Percentiles rank a stretch among this genome's conserved stretches.
phyloP scores from a whole-genome alignment of 2,329 filamentous ascomycete species.

The Phoma sp. region DNA sequence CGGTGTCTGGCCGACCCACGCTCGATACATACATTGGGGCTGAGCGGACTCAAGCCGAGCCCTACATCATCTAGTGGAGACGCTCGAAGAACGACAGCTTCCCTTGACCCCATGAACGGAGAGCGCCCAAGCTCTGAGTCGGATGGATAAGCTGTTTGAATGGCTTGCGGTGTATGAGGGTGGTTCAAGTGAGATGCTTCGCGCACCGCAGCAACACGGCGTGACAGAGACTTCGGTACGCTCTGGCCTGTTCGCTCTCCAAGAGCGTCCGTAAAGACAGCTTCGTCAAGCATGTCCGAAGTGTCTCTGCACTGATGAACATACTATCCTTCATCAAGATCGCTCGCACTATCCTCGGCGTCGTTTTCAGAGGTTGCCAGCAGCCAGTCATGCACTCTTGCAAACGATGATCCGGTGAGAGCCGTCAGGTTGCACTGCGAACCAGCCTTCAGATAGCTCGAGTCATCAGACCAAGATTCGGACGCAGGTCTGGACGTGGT shows the following conservation, averaged over 20 bases:
- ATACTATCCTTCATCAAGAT: neutral
- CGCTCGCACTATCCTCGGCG: neutral
- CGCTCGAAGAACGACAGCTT: neutral
- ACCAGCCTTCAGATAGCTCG: conserved; percentile 26
- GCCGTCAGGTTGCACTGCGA: neutral
- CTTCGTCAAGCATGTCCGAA: neutral
- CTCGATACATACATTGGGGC: conserved; percentile 40
- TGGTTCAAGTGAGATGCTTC: neutral
- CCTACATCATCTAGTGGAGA: neutral
- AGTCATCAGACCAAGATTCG: conserved; percentile 39
- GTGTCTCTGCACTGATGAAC: neutral
- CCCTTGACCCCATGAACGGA: neutral
- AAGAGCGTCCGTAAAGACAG: neutral
- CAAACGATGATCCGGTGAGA: conserved; percentile 3
- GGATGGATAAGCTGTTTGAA: neutral
- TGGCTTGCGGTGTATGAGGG: neutral
- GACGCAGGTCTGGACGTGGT: conserved; percentile 11
- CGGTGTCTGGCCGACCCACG: conserved; percentile 34
- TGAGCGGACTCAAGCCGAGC: conserved; percentile 30
- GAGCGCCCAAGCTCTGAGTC: neutral
- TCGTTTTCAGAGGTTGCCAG: neutral
- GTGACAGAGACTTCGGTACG: neutral
- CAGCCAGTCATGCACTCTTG: conserved; percentile 30
- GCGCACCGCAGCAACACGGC: neutral
- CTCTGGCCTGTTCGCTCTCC: neutral